These are phyloP conservation scores for Trichoderma orchidacearum DNA, from an alignment of 495 filamentous ascomycete species.

Conservation along the genomic window DNA sequence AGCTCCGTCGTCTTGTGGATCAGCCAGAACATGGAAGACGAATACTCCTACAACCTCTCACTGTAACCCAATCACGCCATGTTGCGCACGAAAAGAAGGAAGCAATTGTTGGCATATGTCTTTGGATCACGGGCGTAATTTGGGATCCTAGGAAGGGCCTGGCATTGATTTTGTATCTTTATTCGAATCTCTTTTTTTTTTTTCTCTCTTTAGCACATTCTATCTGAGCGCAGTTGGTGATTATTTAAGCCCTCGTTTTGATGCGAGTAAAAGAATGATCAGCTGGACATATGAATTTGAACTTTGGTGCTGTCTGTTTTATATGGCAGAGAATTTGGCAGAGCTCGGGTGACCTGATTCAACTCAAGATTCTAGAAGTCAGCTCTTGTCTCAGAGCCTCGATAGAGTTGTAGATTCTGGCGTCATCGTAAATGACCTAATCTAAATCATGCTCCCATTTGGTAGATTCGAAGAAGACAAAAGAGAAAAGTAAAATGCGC, in stretches of 20 bases:
- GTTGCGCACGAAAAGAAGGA: background rate
- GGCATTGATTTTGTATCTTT: no score
- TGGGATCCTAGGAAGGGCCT: background rate
- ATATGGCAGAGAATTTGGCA: background rate
- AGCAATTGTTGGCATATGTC: background rate
- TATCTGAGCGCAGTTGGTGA: background rate
- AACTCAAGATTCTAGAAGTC: no score
- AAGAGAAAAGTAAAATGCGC: no score
- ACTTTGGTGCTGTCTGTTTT: background rate
- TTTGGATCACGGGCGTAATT: slow-evolving; percentile 1
- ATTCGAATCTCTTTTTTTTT: background rate
- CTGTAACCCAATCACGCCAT: slow-evolving; percentile 35
- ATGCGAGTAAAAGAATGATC: background rate
- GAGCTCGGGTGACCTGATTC: no score
- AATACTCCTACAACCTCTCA: slow-evolving; percentile 92
- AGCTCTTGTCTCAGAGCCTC: no score
- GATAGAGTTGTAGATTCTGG: no score
- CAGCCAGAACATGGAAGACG: slow-evolving; percentile 97
- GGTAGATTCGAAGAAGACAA: no score
- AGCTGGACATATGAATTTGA: background rate
- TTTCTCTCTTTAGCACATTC: background rate
- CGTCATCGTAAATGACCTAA: no score
- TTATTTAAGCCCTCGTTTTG: background rate
- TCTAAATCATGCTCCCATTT: no score
- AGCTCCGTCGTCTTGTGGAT: slow-evolving; percentile 90